phyloP scores from a whole-genome alignment of 805 yeast species.

The Metschnikowia cerradonensis region DNA sequence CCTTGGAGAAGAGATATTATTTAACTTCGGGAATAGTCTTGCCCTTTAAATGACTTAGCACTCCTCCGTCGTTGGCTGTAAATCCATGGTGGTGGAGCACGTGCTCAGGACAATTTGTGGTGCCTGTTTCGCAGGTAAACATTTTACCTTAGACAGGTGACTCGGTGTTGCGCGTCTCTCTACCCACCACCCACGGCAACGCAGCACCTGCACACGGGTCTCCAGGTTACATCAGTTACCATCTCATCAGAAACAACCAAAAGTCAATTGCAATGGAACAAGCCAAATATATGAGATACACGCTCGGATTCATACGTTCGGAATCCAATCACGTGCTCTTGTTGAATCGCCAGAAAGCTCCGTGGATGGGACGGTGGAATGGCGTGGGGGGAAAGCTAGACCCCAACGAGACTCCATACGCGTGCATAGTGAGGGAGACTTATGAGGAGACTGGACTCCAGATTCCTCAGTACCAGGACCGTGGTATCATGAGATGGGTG shows the following conservation, averaged over 20 bases:
- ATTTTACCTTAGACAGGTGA: neutral
- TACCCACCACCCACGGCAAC: neutral
- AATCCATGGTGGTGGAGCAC: neutral
- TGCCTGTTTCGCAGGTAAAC: neutral
- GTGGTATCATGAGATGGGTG: conserved; percentile 38
- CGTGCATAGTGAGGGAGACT: conserved; percentile 41
- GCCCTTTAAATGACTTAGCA: too few relatives aligned
- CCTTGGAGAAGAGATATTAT: neutral
- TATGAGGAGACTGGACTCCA: conserved; percentile 38
- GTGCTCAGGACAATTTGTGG: neutral
- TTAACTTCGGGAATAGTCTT: neutral
- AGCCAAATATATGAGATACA: conserved; percentile 15
- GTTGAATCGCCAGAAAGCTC: conserved; percentile 38
- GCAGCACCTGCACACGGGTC: neutral
- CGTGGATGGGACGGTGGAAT: conserved; percentile 48
- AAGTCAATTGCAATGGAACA: conserved; percentile 6
- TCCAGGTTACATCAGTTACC: neutral
- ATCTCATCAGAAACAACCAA: neutral
- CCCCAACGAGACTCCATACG: conserved; percentile 29
- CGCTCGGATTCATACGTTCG: conserved; percentile 28
- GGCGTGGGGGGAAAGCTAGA: conserved; percentile 45
- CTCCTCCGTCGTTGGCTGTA: neutral
- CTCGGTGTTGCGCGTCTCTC: neutral
- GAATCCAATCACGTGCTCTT: conserved; percentile 32
- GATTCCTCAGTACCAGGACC: conserved; percentile 23